phyloP scores from a whole-genome alignment of 1,284 basidiomycete species.

The Crocinoboletus sp. region DNA sequence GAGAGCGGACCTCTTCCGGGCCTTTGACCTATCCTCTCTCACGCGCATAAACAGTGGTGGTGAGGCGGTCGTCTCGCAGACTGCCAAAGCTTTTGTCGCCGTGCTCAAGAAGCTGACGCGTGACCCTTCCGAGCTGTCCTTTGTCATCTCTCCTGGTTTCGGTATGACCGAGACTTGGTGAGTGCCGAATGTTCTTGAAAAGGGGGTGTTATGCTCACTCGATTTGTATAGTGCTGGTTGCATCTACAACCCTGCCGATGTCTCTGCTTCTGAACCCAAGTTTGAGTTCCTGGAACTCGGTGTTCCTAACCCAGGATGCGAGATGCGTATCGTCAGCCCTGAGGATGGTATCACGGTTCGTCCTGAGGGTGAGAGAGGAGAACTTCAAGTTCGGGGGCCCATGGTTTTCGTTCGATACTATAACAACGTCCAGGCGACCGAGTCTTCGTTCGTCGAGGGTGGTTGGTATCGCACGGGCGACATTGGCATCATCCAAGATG shows the following conservation, averaged over 20 bases:
- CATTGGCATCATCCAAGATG: slow-evolving; percentile 31
- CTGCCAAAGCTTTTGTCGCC: slow-evolving; percentile 33
- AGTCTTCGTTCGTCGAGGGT: slow-evolving; percentile 33
- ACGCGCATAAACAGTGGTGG: slow-evolving; percentile 33
- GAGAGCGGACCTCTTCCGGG: slow-evolving; percentile 17
- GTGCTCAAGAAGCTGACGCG: slow-evolving; percentile 26
- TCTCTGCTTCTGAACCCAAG: slow-evolving; percentile 9
- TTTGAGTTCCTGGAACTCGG: slow-evolving; percentile 25
- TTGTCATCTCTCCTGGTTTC: slow-evolving; percentile 35
- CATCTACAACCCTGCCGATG: slow-evolving; percentile 25
- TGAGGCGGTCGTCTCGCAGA: slow-evolving; percentile 37
- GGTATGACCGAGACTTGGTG: slow-evolving; percentile 40
- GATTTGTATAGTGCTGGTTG: slow-evolving; percentile 28
- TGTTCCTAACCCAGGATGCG: slow-evolving; percentile 13
- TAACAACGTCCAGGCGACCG: slow-evolving; percentile 34
- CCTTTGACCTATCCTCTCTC: slow-evolving; percentile 32
- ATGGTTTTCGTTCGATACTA: slow-evolving; percentile 36
- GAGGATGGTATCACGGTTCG: slow-evolving; percentile 23
- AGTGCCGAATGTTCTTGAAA: not conserved
- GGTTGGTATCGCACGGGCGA: slow-evolving; percentile 42
- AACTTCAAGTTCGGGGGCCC: slow-evolving; percentile 35
- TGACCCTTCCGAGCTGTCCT: slow-evolving; percentile 12
- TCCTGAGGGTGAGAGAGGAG: slow-evolving; percentile 27
- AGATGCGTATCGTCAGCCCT: slow-evolving; percentile 29
- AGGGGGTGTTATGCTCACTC: not conserved